A percentile compares a stretch with the other conserved stretches of the same genome.
Conservation (phyloP, 345 rosid genomes). For the Orychophragmus violaceus region DNA sequence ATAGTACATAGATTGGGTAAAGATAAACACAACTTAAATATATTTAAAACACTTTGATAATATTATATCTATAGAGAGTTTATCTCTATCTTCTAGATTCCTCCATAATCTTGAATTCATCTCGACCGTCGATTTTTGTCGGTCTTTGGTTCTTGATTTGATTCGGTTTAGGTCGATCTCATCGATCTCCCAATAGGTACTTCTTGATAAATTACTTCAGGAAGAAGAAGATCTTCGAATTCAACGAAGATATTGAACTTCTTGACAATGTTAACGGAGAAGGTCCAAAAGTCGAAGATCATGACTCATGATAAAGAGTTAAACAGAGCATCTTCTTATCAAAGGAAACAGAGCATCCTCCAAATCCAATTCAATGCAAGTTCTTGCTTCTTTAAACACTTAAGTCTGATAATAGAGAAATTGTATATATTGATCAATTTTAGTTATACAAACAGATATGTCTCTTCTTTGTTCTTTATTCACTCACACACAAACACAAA, state of each 20-base stretch:
- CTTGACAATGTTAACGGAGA: slow-evolving; percentile 20
- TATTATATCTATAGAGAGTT: too few species aligned
- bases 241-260: slow-evolving; percentile 27
- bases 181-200: too few species aligned
- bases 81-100: too few species aligned
- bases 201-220: slow-evolving; percentile 47
- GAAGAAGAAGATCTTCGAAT: slow-evolving; percentile 38
- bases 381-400: neutral
- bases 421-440: neutral
- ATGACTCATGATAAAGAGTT: neutral
- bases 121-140: too few species aligned
- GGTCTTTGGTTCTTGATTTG: too few species aligned
- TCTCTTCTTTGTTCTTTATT: slow-evolving; percentile 16
- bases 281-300: slow-evolving; percentile 1
- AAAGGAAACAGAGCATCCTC: too few species aligned
- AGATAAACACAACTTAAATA: too few species aligned
- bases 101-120: too few species aligned
- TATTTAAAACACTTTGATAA: too few species aligned
- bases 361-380: neutral
- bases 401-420: neutral
- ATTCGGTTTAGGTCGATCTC: too few species aligned
- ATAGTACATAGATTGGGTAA: too few species aligned
- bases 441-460: slow-evolving; percentile 8
- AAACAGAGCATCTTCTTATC: neutral
- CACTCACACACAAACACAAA: slow-evolving; percentile 8